phyloP scores from a whole-genome alignment of 768 basidiomycete species.

The Tricholoma matsutake region DNA sequence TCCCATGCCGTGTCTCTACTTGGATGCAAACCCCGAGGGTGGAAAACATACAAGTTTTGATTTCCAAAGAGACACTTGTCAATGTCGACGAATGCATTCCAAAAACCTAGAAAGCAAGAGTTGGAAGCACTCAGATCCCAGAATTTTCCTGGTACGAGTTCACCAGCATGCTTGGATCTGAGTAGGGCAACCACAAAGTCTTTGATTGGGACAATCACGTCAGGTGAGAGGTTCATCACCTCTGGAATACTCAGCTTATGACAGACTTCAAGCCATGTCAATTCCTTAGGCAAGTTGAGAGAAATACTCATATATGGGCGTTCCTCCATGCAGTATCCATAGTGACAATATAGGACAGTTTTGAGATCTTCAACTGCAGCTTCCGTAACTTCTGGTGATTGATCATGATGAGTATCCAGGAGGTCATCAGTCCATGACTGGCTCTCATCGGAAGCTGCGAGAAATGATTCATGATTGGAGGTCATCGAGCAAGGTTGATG shows the following conservation, averaged over 20 bases:
- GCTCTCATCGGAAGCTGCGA: background rate
- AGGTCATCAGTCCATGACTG: background rate
- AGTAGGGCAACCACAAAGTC: background rate
- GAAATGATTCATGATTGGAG: background rate
- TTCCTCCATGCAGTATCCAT: background rate
- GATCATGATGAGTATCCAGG: background rate
- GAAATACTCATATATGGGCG: background rate
- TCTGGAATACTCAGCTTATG: background rate
- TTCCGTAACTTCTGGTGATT: background rate
- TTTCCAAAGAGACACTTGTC: background rate
- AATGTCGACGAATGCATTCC: background rate
- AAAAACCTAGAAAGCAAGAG: background rate
- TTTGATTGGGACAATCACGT: background rate
- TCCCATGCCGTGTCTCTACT: constrained; percentile 1
- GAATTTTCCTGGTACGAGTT: background rate
- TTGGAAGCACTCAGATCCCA: constrained; percentile 2
- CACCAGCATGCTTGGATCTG: background rate
- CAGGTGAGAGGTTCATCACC: background rate
- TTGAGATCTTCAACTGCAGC: constrained; percentile 1
- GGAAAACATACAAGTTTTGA: background rate
- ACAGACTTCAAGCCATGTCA: constrained; percentile 1
- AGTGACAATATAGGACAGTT: background rate
- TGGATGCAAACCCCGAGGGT: background rate
- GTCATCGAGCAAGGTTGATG: background rate
- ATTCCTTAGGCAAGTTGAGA: background rate